Evolutionary conservation across 768 basidiomycete species (phyloP).

Genomic region (Mycena belliarum): DNA sequence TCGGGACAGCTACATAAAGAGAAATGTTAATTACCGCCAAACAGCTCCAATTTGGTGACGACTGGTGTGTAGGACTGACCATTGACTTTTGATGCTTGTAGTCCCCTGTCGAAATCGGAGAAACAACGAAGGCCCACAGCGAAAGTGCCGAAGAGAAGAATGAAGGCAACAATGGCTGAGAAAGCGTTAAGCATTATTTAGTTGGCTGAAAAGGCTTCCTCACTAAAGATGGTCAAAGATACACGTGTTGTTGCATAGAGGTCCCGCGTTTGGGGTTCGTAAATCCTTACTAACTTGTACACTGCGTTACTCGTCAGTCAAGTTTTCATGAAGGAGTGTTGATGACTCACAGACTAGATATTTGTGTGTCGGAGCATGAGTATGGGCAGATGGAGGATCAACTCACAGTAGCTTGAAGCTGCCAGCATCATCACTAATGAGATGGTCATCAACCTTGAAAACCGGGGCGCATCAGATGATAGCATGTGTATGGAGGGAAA

Average conservation of each 20-base stretch:
- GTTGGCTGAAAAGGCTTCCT: slow-evolving; percentile 20
- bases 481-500: not conserved
- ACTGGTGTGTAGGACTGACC: slow-evolving; percentile 52
- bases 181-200: not conserved
- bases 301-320: slow-evolving; percentile 43
- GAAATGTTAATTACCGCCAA: slow-evolving; percentile 36
- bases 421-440: slow-evolving; percentile 79
- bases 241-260: slow-evolving; percentile 74
- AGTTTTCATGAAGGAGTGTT: not conserved
- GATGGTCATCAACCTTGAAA: slow-evolving; percentile 64
- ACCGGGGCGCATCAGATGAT: slow-evolving; percentile 6
- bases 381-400: not conserved
- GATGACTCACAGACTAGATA: slow-evolving; percentile 40
- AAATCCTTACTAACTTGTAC: slow-evolving; percentile 86
- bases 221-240: slow-evolving; percentile 82
- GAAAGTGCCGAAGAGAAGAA: slow-evolving; percentile 75
- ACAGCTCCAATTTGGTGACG: slow-evolving; percentile 29
- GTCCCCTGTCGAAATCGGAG: slow-evolving; percentile 80
- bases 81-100: slow-evolving; percentile 69
- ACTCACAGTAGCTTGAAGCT: slow-evolving; percentile 75
- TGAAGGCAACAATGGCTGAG: slow-evolving; percentile 72
- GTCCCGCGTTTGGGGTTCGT: slow-evolving; percentile 52
- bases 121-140: slow-evolving; percentile 78
- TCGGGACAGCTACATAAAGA: slow-evolving; percentile 45
- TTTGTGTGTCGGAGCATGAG: not conserved